These are phyloP conservation scores for Arabis hirsuta DNA, from an alignment of 345 rosid species.

Conservation along the genomic window DNA sequence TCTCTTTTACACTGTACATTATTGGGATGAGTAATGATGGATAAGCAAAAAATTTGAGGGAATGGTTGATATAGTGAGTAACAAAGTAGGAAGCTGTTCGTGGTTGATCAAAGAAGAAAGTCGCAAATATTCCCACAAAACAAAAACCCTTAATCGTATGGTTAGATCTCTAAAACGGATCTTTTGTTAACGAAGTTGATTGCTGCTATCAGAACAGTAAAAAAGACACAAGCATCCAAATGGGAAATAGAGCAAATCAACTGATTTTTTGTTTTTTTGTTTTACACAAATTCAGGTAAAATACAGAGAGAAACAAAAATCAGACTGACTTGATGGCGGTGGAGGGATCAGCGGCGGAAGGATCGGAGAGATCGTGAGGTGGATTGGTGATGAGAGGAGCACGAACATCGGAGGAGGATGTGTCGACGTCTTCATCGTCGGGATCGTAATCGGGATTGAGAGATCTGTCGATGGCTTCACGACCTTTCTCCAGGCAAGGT, in stretches of 20 bases:
- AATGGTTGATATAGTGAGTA: not conserved
- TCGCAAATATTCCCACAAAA: not conserved
- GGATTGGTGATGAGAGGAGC: conserved; percentile 50
- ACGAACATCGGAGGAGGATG: conserved; percentile 38
- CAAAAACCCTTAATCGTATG: not conserved
- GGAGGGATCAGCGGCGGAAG: conserved; percentile 33
- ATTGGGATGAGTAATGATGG: not conserved
- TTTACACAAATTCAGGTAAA: conserved; percentile 22
- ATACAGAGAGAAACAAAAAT: conserved; percentile 12
- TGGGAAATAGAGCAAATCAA: not conserved
- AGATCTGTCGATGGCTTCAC: conserved; percentile 78
- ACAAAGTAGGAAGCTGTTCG: not conserved
- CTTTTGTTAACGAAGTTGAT: too few species aligned
- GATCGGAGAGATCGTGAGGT: conserved; percentile 30
- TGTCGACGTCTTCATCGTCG: conserved; percentile 57
- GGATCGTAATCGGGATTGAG: conserved; percentile 85
- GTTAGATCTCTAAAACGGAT: not conserved
- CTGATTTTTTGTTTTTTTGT: not conserved
- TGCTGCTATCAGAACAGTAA: not conserved
- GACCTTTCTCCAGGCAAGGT: conserved; percentile 77
- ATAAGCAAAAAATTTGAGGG: not conserved
- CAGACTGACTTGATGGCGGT: conserved; percentile 47
- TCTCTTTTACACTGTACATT: not conserved
- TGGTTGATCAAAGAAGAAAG: not conserved
- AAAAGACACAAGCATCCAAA: not conserved